Percentiles rank a stretch among this genome's conserved stretches.
Conservation (phyloP, 257 asterid genomes). For the Solanum verrucosum region DNA sequence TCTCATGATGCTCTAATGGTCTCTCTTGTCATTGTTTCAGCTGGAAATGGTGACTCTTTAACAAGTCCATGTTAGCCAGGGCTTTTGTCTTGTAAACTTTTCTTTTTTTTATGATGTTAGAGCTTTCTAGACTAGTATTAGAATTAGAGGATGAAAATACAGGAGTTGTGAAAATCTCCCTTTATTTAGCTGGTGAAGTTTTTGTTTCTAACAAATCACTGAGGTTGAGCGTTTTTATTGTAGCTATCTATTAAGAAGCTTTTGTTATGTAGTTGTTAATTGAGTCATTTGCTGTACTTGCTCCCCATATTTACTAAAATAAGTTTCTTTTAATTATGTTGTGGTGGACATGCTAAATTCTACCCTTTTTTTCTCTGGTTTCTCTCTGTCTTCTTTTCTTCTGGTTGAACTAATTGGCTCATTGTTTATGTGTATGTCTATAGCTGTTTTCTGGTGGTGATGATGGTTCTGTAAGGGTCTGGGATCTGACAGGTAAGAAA, state of each 20-base stretch:
- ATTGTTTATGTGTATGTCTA: neutral
- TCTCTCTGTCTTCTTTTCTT: neutral
- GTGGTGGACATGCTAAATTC: neutral
- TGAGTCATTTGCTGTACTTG: neutral
- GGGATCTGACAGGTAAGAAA: constrained; percentile 78
- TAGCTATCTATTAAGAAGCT: neutral
- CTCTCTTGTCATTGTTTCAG: neutral
- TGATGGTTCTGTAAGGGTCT: constrained; percentile 61
- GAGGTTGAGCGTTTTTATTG: neutral
- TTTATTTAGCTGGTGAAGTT: neutral
- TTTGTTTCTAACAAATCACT: neutral
- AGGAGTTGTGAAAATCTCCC: neutral
- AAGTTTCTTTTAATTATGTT: neutral
- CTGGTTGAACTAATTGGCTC: neutral
- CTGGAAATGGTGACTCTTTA: neutral
- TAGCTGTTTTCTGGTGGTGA: constrained; percentile 90
- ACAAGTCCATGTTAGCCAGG: neutral
- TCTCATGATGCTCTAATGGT: neutral
- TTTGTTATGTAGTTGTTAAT: neutral
- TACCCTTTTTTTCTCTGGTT: neutral
- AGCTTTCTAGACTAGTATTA: neutral
- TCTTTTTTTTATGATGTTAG: neutral
- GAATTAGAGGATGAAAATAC: neutral
- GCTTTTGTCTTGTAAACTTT: neutral
- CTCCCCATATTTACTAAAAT: neutral